Evolutionary conservation across 2,329 filamentous ascomycete genomes (phyloP), one percentile per base, ranked within the genome.

Genomic region (Curvularia sp.): DNA sequence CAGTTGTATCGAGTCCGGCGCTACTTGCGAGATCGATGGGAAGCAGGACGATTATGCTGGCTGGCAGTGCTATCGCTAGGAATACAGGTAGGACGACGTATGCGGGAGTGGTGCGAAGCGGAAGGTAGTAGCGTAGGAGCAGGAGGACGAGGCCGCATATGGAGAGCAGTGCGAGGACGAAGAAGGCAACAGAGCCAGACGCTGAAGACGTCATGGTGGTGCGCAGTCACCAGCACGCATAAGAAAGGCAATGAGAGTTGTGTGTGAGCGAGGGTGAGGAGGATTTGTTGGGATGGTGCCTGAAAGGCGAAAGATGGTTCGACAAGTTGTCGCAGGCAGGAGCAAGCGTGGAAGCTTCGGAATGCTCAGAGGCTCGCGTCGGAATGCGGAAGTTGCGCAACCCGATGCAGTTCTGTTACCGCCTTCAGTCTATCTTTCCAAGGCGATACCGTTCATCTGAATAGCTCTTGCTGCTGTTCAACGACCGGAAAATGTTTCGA

Each of bases 11-110:
- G 50, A 88, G 88, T 48, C 87, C 85, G 22, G 91, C 89, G 73
- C 87, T 94, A 6, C 93, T 97, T 1, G 94, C 93, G 65, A 99
- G 87, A 78, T 99, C 95, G 76, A 99, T 96, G 5, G 95, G 95
- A 6, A 99, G 93, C 22, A 99, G 86, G 24, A 99, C 83, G 24
- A 98, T 87, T 71, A 96, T 94, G 76, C 91, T 93, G 47, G 92
- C 92, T 10, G 95, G 96, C 5, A 99, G 86, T 73, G 92, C 93
- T 67, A 99, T 85, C n/a, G 94, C 92, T 66, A 99, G 90, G 81
- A 99, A 99, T 62, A 99, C 92, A 35, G 95, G 94, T 1, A 97
- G 85, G 50, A 93, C 85, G 50, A 98, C 88, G 78, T 96, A 97
- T 59, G 89, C 91, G 0, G 95, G 94, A 0, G 95, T 98, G 6